phyloP scores from a whole-genome alignment of 1,284 basidiomycete genomes.

The Ceratorhiza oryzae-sativae region DNA sequence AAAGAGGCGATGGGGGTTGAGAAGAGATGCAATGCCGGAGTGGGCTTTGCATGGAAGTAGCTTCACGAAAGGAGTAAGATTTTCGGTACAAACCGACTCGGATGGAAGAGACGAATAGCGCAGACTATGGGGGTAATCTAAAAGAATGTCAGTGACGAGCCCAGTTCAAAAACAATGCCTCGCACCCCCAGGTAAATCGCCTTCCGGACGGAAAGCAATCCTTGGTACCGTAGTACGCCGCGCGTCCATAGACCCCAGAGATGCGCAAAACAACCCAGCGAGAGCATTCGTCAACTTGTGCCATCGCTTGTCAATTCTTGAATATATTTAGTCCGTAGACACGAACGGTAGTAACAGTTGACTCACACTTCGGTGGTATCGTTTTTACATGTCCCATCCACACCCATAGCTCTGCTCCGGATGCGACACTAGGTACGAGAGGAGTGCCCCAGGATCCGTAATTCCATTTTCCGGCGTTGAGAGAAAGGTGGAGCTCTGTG shows the following conservation, averaged over 20 bases:
- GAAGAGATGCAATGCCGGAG: slow-evolving; percentile 86
- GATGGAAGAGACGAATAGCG: slow-evolving; percentile 81
- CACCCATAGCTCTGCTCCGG: slow-evolving; percentile 89
- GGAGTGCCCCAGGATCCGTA: slow-evolving; percentile 87
- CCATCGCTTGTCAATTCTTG: slow-evolving; percentile 80
- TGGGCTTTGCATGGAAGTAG: slow-evolving; percentile 90
- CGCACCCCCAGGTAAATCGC: slow-evolving; percentile 55
- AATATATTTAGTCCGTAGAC: background rate
- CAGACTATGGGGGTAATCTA: slow-evolving; percentile 58
- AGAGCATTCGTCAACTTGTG: slow-evolving; percentile 84
- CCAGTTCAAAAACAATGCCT: background rate
- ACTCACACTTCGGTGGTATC: slow-evolving; percentile 54
- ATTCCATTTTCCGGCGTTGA: slow-evolving; percentile 92
- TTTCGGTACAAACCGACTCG: slow-evolving; percentile 94
- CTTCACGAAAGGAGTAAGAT: slow-evolving; percentile 94
- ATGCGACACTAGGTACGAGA: slow-evolving; percentile 74
- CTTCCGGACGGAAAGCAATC: slow-evolving; percentile 66
- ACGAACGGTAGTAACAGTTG: slow-evolving; percentile 50
- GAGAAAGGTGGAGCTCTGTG: slow-evolving; percentile 83
- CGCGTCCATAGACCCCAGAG: slow-evolving; percentile 78
- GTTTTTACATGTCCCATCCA: slow-evolving; percentile 62
- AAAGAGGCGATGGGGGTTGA: slow-evolving; percentile 88
- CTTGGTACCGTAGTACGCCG: slow-evolving; percentile 71
- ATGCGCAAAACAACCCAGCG: slow-evolving; percentile 93
- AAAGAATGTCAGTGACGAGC: background rate